These are phyloP conservation scores for Aquilaria sinensis DNA, from an alignment of 345 rosid species.

Conservation along the genomic window DNA sequence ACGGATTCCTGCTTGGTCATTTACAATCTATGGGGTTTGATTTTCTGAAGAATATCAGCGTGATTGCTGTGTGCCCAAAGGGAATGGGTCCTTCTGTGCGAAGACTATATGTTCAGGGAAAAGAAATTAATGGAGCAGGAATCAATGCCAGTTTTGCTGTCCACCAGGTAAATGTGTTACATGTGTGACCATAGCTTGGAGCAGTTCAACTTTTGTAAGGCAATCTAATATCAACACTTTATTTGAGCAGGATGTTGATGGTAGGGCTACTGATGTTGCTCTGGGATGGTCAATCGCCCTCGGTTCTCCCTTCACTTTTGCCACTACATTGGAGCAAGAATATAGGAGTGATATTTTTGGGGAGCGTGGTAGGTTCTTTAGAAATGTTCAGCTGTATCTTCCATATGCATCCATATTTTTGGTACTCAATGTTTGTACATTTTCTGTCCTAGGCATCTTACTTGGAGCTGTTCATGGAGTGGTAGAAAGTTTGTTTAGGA, in stretches of 20 bases:
- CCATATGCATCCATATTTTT: background rate
- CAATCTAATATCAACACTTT: background rate
- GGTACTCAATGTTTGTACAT: background rate
- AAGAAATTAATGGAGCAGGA: constrained; percentile 93
- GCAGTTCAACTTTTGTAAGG: background rate
- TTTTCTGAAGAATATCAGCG: constrained; percentile 79
- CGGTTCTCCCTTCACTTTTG: constrained; percentile 59
- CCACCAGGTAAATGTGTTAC: constrained; percentile 27
- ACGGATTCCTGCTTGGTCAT: constrained; percentile 91
- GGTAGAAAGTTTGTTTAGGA: constrained; percentile 52
- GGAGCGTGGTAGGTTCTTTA: constrained; percentile 41
- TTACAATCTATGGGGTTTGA: constrained; percentile 67
- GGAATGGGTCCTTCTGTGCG: constrained; percentile 93
- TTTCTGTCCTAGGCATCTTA: constrained; percentile 36
- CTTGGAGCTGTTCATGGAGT: constrained; percentile 66
- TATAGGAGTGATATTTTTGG: constrained; percentile 63
- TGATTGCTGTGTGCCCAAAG: constrained; percentile 82
- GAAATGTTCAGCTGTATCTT: constrained; percentile 16
- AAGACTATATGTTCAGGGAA: constrained; percentile 87
- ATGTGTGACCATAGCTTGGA: background rate
- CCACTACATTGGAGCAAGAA: constrained; percentile 56
- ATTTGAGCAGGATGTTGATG: constrained; percentile 45
- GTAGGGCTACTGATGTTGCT: constrained; percentile 57
- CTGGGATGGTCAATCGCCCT: constrained; percentile 66
- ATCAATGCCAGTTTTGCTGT: constrained; percentile 87